phyloP scores from a whole-genome alignment of 1,139 yeast genomes.

The Kodamaea ohmeri region DNA sequence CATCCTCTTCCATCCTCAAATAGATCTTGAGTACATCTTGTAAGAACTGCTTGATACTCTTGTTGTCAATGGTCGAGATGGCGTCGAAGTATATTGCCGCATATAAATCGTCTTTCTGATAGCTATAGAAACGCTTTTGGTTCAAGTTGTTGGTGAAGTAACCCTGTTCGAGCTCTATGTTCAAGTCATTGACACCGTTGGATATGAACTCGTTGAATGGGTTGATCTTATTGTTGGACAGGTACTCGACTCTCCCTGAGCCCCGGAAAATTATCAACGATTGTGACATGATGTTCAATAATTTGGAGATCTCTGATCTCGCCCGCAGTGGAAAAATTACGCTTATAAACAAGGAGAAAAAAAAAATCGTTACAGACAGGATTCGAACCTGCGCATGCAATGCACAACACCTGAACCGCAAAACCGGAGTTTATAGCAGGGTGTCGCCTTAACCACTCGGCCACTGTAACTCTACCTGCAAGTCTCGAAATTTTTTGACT shows the following conservation, averaged over 20 bases:
- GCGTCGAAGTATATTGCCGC: conserved; percentile 43
- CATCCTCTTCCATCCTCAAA: conserved; percentile 25
- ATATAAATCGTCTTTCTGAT: conserved; percentile 28
- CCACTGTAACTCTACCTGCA: conserved; percentile 23
- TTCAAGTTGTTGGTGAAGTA: conserved; percentile 33
- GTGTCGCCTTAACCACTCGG: conserved; percentile 38
- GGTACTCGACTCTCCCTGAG: conserved; percentile 40
- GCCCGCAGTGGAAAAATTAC: conserved; percentile 23
- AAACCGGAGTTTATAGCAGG: conserved; percentile 21
- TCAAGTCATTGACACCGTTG: conserved; percentile 38
- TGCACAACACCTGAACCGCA: conserved; percentile 70
- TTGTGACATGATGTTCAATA: conserved; percentile 20
- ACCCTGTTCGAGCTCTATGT: conserved; percentile 31
- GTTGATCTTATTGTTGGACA: conserved; percentile 33
- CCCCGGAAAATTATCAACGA: conserved; percentile 36
- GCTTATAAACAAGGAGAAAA: conserved; percentile 15
- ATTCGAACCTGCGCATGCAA: conserved; percentile 88
- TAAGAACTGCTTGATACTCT: conserved; percentile 35
- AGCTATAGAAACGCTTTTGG: conserved; percentile 39
- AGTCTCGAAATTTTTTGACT: neutral
- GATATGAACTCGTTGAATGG: conserved; percentile 44
- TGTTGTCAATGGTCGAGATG: conserved; percentile 42
- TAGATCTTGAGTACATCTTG: conserved; percentile 36
- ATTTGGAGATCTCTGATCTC: conserved; percentile 1
- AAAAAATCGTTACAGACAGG: conserved; percentile 77